phyloP scores from a whole-genome alignment of 2,329 filamentous ascomycete genomes.

The Colletotrichum plurivorum region DNA sequence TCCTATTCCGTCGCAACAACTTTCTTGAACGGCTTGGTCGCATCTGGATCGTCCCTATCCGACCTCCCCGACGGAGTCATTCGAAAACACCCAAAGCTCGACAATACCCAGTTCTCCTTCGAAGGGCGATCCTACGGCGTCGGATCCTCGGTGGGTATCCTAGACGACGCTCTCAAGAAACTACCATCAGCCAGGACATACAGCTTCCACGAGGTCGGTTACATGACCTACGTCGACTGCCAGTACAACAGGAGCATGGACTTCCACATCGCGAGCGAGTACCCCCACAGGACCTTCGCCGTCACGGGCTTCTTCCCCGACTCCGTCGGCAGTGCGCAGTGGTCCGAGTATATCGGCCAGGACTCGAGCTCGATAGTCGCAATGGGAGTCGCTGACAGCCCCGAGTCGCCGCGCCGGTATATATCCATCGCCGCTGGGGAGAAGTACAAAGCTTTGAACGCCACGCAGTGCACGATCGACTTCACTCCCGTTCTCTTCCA shows the following conservation, averaged over 20 bases:
- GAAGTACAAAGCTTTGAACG: conserved; percentile 48
- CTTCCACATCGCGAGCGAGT: conserved; percentile 44
- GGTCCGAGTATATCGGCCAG: conserved; percentile 49
- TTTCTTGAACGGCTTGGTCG: background rate
- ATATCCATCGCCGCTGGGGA: conserved; percentile 49
- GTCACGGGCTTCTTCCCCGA: conserved; percentile 29
- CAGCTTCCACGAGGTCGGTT: conserved; percentile 51
- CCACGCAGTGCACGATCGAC: conserved; percentile 49
- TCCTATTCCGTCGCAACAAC: background rate
- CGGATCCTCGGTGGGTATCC: background rate
- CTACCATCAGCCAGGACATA: conserved; percentile 41
- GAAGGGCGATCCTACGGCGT: background rate
- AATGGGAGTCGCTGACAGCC: conserved; percentile 48
- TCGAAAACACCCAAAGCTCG: background rate
- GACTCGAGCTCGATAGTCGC: conserved; percentile 47
- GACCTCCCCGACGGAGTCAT: background rate
- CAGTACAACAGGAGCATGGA: conserved; percentile 53
- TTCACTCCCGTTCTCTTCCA: conserved; percentile 48
- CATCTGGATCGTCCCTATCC: background rate
- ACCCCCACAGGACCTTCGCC: conserved; percentile 34
- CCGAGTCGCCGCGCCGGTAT: conserved; percentile 43
- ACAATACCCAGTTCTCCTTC: background rate
- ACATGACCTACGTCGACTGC: conserved; percentile 49
- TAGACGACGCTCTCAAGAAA: background rate
- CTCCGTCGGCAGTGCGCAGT: conserved; percentile 41